phyloP scores from a whole-genome alignment of 495 filamentous ascomycete genomes.

The Parathielavia hyrcaniae region DNA sequence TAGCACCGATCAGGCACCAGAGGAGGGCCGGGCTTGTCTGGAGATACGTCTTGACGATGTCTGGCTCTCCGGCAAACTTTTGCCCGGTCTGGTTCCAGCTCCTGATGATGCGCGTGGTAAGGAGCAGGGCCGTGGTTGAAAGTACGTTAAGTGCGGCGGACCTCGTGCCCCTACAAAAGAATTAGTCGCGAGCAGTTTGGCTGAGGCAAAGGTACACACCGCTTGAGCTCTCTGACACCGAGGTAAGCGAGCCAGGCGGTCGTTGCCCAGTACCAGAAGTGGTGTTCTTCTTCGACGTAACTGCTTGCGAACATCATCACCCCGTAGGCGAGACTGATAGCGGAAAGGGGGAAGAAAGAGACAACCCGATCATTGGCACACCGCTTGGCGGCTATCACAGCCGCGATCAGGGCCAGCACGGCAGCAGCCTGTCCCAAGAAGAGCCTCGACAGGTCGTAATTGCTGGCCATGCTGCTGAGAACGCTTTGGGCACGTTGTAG shows the following conservation, averaged over 20 bases:
- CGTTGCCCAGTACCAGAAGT: constrained; percentile 94
- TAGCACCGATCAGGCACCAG: constrained; percentile 66
- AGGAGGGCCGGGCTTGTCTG: constrained; percentile 54
- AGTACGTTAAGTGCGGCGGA: constrained; percentile 14
- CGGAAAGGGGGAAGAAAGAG: constrained; percentile 26
- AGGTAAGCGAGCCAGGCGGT: constrained; percentile 70
- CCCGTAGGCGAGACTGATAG: constrained; percentile 56
- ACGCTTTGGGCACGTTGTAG: constrained; percentile 60
- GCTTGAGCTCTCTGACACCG: constrained; percentile 45
- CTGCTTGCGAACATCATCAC: constrained; percentile 96
- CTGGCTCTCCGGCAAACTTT: constrained; percentile 81
- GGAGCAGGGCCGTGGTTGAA: constrained; percentile 30
- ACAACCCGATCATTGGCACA: constrained; percentile 1
- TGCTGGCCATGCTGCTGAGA: constrained; percentile 82
- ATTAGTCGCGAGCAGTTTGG: constrained; percentile 10
- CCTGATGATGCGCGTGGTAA: constrained; percentile 56
- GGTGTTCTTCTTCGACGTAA: constrained; percentile 96
- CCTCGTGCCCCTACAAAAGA: constrained; percentile 11
- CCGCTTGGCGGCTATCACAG: constrained; percentile 19
- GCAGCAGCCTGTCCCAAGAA: constrained; percentile 31
- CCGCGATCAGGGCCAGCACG: constrained; percentile 23
- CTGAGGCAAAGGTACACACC: constrained; percentile 5
- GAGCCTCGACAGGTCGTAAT: constrained; percentile 63
- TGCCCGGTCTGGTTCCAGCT: constrained; percentile 97
- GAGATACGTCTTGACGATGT: constrained; percentile 69